Conservation (phyloP, 352 stramenopile species). For the Pythium aphanidermatum region DNA sequence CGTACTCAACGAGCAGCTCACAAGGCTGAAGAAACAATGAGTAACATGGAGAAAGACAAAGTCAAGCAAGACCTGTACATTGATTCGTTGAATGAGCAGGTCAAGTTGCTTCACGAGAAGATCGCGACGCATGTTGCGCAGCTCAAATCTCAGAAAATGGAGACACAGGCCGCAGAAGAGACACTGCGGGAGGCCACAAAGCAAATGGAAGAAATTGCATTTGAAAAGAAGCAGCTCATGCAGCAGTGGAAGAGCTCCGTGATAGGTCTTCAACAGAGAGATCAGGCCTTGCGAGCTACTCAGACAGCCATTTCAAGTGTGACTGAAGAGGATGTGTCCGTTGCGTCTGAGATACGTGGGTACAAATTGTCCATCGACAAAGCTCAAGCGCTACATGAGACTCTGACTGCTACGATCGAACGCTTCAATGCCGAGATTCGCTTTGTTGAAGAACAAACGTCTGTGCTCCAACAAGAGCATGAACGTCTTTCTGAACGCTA, state of each 20-base stretch:
- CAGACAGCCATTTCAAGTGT: conserved; percentile 73
- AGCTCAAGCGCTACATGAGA: conserved; percentile 79
- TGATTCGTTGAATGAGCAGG: conserved; percentile 87
- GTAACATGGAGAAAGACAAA: conserved; percentile 92
- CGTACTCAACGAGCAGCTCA: conserved; percentile 89
- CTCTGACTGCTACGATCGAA: conserved; percentile 76
- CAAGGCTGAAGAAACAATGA: conserved; percentile 92
- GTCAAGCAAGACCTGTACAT: conserved; percentile 94
- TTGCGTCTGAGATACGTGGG: conserved; percentile 83
- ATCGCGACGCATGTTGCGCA: conserved; percentile 75
- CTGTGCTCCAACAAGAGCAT: conserved; percentile 48
- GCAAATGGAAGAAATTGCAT: conserved; percentile 91
- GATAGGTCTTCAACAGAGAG: conserved; percentile 84
- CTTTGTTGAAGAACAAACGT: conserved; percentile 68
- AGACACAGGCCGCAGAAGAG: conserved; percentile 81
- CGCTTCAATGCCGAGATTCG: conserved; percentile 78
- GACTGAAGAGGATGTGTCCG: conserved; percentile 75
- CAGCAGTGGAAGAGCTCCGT: conserved; percentile 95
- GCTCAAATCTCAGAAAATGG: conserved; percentile 75
- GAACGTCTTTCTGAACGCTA: conserved; percentile 77
- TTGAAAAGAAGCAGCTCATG: conserved; percentile 94
- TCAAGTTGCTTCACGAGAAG: conserved; percentile 86
- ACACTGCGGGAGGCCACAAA: conserved; percentile 83
- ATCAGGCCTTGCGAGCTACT: conserved; percentile 90
- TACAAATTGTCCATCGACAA: conserved; percentile 84